phyloP scores from a whole-genome alignment of 179 eudicot species.

The Camellia oleifera region DNA sequence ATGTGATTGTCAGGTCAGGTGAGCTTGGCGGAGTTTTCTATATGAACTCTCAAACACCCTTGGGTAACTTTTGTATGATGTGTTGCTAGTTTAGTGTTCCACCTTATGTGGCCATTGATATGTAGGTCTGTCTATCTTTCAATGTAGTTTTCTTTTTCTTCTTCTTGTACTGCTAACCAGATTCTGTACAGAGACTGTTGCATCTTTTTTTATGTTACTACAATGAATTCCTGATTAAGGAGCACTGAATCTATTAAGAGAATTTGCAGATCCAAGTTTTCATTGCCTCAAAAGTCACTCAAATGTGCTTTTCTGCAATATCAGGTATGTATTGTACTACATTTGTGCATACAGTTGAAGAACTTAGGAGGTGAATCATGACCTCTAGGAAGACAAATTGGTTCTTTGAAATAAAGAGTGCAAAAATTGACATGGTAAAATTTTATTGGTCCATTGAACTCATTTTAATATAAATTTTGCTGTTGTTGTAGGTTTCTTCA shows the following conservation, averaged over 20 bases:
- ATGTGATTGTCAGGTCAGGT: constrained; percentile 18
- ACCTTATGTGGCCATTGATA: background rate
- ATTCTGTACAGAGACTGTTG: constrained; percentile 23
- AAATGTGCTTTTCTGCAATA: background rate
- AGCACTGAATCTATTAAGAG: constrained; percentile 6
- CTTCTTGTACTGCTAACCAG: constrained; percentile 11
- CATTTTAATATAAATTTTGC: no score
- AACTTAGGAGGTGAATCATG: background rate
- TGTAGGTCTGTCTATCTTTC: background rate
- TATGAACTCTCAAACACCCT: background rate
- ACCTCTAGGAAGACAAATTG: no score
- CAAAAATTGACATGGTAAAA: background rate
- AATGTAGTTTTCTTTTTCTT: constrained; percentile 1
- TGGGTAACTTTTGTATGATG: background rate
- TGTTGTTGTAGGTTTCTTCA: no score
- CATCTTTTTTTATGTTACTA: constrained; percentile 17
- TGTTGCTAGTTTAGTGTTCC: background rate
- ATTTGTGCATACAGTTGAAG: background rate
- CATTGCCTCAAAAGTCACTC: background rate
- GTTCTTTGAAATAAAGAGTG: background rate
- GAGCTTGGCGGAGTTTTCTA: background rate
- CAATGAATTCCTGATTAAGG: constrained; percentile 9
- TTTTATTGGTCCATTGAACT: background rate
- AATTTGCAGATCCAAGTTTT: constrained; percentile 13
- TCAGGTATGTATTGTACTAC: background rate